Base-by-base conservation (phyloP, 2,329 filamentous ascomycete species). In the Sphaerulina musiva region DNA sequence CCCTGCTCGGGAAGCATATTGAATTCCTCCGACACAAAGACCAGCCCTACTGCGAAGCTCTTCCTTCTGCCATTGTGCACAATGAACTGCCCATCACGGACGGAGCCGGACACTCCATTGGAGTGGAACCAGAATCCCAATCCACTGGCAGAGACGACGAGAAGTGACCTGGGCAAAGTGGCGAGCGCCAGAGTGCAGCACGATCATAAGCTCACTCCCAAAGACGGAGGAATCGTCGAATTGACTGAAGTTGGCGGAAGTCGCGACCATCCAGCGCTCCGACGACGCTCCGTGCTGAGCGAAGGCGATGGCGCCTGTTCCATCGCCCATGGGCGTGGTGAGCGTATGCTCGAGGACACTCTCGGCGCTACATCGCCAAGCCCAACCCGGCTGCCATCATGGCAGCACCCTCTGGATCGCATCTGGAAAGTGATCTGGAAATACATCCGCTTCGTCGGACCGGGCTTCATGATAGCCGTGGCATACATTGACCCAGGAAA, bases 11-110 rank as follows among this genome's bases (percentile, higher is more conserved):
- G 6, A 29, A 40, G 34, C 34, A 29, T 6, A 29, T 9, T 4
- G 34, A n/a, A 38, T 38, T 4, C 34, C 34, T 38, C 39, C 26
- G 40, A 26, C 12, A 38, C 47, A 38, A 53, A 20, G 45, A 49
- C 12, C 29, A 26, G 26, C 26, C 26, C 34, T 9, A n/a, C 14
- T 17, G 14, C 14, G 14, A 17, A 17, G 14, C 14, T 17, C 14
- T 20, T 20, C 20, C 10, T 38, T 38, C 34, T n/a, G 34, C 34
- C 34, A 38, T 38, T 38, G 34, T 8, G 46, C 51, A 54, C 40
- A n/a, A 86, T 86, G 83, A 85, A 85, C 64, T 84, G 82, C 66
- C 82, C 82, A 54, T 84, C 82, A 5, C 74, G 80, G 60, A 80
- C 76, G 32, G 82, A 86, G 56, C 71, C 72, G 9, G 76, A 80